Conservation (phyloP, 495 filamentous ascomycete genomes). For the Penicillium herquei region DNA sequence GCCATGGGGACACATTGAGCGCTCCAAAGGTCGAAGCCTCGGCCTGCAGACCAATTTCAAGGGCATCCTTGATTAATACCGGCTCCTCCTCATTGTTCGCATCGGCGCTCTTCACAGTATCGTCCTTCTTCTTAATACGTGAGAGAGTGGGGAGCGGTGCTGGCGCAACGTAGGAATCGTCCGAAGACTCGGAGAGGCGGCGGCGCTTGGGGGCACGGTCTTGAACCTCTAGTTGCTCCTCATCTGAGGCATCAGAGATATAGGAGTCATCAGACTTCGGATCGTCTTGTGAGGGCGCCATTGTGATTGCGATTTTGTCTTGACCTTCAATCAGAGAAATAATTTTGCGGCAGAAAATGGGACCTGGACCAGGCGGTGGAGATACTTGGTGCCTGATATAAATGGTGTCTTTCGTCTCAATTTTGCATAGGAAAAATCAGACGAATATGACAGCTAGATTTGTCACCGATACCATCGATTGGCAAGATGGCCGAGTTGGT, state of each 20-base stretch:
- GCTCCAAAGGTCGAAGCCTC: slow-evolving; percentile 66
- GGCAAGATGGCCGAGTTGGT: slow-evolving; percentile 42
- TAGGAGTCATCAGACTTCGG: slow-evolving; percentile 24
- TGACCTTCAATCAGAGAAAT: slow-evolving; percentile 18
- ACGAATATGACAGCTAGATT: too few species aligned
- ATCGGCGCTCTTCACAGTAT: slow-evolving; percentile 21
- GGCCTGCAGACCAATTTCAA: slow-evolving; percentile 40
- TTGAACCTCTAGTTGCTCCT: slow-evolving; percentile 23
- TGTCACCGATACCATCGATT: too few species aligned
- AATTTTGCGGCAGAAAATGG: slow-evolving; percentile 45
- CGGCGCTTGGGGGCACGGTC: slow-evolving; percentile 41
- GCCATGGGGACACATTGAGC: slow-evolving; percentile 80
- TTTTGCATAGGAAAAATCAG: too few species aligned
- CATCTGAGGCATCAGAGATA: slow-evolving; percentile 22
- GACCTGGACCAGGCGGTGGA: slow-evolving; percentile 29
- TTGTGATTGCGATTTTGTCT: slow-evolving; percentile 23
- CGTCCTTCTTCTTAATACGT: slow-evolving; percentile 46
- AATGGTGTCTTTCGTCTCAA: not conserved
- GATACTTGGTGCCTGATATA: not conserved
- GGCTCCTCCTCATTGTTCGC: slow-evolving; percentile 30
- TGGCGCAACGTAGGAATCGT: slow-evolving; percentile 38
- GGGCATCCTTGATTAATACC: slow-evolving; percentile 42
- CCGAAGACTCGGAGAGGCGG: slow-evolving; percentile 42
- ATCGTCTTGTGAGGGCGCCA: slow-evolving; percentile 34
- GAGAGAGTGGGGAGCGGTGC: slow-evolving; percentile 44